Conservation (phyloP, 768 basidiomycete species). For the Agaricus blazei region DNA sequence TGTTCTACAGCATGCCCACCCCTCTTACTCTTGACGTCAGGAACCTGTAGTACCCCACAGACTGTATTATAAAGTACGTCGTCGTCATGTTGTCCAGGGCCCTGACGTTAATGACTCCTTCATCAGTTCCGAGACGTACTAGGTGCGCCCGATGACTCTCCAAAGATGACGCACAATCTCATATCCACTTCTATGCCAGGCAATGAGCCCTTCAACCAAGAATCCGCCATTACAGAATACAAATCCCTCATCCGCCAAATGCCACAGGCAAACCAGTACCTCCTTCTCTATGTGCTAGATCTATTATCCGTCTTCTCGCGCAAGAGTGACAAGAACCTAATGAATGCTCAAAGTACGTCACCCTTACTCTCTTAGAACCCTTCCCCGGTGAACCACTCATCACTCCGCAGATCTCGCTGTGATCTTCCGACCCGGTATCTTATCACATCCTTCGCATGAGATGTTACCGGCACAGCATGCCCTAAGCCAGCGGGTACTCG, state of each 20-base stretch:
- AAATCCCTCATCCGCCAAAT: slow-evolving; percentile 79
- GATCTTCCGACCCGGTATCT: slow-evolving; percentile 93
- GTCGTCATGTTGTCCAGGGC: slow-evolving; percentile 10
- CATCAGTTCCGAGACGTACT: slow-evolving; percentile 74
- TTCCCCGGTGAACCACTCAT: neutral
- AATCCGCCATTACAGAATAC: slow-evolving; percentile 73
- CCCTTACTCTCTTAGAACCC: neutral
- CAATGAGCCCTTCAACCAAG: slow-evolving; percentile 62
- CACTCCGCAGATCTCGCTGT: slow-evolving; percentile 76
- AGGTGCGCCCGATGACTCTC: slow-evolving; percentile 36
- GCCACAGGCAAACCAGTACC: slow-evolving; percentile 88
- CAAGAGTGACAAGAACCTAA: slow-evolving; percentile 88
- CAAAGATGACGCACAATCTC: neutral
- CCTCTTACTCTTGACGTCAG: slow-evolving; percentile 31
- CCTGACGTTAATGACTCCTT: slow-evolving; percentile 8
- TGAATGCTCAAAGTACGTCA: slow-evolving; percentile 87
- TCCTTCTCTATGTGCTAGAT: slow-evolving; percentile 96
- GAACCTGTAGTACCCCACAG: slow-evolving; percentile 93
- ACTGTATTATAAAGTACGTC: slow-evolving; percentile 80
- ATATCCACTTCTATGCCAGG: slow-evolving; percentile 30
- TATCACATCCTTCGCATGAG: slow-evolving; percentile 85
- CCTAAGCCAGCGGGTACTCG: slow-evolving; percentile 84
- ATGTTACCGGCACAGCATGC: slow-evolving; percentile 83
- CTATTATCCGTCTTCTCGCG: slow-evolving; percentile 91
- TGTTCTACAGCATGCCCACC: slow-evolving; percentile 3